These are phyloP conservation scores for Suillus alpinus DNA, from an alignment of 768 basidiomycete genomes.

Conservation along the genomic window DNA sequence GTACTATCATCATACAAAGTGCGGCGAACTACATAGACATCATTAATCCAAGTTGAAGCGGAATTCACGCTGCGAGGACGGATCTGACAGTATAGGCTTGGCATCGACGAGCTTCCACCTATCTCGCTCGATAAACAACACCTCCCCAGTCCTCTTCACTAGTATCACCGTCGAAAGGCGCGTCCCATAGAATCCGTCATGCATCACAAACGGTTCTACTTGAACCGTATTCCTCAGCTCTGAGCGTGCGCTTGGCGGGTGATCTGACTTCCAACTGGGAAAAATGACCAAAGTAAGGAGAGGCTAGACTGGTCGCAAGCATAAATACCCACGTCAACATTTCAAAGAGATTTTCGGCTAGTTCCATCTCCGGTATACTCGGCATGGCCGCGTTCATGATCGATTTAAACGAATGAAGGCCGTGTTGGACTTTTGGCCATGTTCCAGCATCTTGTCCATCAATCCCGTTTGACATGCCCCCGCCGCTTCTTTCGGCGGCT, in stretches of 20 bases:
- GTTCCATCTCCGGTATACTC: slow-evolving; percentile 44
- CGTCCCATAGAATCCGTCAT: slow-evolving; percentile 53
- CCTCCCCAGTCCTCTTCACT: slow-evolving; percentile 56
- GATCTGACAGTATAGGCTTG: slow-evolving; percentile 35
- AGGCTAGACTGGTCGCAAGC: background rate
- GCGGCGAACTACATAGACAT: slow-evolving; percentile 19
- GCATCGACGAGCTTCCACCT: slow-evolving; percentile 53
- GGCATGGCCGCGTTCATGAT: slow-evolving; percentile 39
- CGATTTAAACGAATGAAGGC: slow-evolving; percentile 43
- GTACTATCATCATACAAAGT: slow-evolving; percentile 23
- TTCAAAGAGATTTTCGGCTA: slow-evolving; percentile 59
- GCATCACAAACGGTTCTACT: slow-evolving; percentile 48
- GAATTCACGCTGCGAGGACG: slow-evolving; percentile 48
- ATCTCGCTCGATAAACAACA: slow-evolving; percentile 70
- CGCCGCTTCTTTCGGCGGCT: slow-evolving; percentile 44
- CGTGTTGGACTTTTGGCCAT: slow-evolving; percentile 77
- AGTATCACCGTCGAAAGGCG: slow-evolving; percentile 73
- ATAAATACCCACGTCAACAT: slow-evolving; percentile 61
- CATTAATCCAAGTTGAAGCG: slow-evolving; percentile 39
- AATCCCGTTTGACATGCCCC: slow-evolving; percentile 74
- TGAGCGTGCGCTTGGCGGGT: slow-evolving; percentile 45
- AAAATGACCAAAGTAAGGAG: slow-evolving; percentile 13
- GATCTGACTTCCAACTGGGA: slow-evolving; percentile 45
- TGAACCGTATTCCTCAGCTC: slow-evolving; percentile 64
- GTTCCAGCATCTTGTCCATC: slow-evolving; percentile 56